Evolutionary conservation across 2,329 filamentous ascomycete genomes (phyloP), one percentile per base, ranked within the genome.

Genomic region (Trichoderma sp.): DNA sequence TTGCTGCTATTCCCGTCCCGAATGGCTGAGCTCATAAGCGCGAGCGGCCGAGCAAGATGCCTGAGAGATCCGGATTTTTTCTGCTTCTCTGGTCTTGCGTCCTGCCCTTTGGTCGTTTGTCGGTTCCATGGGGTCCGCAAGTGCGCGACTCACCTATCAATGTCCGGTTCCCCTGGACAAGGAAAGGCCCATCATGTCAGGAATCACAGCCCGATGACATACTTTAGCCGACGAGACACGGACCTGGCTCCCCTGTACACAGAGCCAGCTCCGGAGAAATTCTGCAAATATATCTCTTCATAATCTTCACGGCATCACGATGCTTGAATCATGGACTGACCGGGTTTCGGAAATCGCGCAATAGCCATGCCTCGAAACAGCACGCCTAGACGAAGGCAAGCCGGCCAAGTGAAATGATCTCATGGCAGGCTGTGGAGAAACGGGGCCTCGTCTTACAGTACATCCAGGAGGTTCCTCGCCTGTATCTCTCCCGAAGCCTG

Each of bases 241-340:
- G 43, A 24, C 56, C 44, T 48, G 14, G 45, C 21, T 14, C 34
- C 34, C 34, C 34, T 39, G 34, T 59, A 21, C 28, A 30, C 28
- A 34, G 24, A 19, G 12, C 34, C 44, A 48, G 44, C 56, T 19
- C 43, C 10, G 28, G 56, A 19, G 56, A 39, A 26, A 19, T 48
- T 41, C 34, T 39, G 5, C 34, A 14, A 39, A 5, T 14, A 39
- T 39, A 10, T n/a, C 9, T 12, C 7, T 26, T 19, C 21, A 5
- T 3, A 24, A 30, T 28, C 19, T 14, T 19, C 39, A 34, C 19
- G 47, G 10, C 15, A 41, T 34, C 28, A 19, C 28, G 44, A n/a
- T 59, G 28, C 56, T n/a, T 48, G 44, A 60, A 60, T 60, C 57
- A 50, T 60, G 57, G 15, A 39, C 21, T 50, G 30, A 41, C 57